A percentile compares a stretch with the other conserved stretches of the same genome.
phyloP scores from a whole-genome alignment of 1,139 yeast species.

The Geotrichum aggregatum region DNA sequence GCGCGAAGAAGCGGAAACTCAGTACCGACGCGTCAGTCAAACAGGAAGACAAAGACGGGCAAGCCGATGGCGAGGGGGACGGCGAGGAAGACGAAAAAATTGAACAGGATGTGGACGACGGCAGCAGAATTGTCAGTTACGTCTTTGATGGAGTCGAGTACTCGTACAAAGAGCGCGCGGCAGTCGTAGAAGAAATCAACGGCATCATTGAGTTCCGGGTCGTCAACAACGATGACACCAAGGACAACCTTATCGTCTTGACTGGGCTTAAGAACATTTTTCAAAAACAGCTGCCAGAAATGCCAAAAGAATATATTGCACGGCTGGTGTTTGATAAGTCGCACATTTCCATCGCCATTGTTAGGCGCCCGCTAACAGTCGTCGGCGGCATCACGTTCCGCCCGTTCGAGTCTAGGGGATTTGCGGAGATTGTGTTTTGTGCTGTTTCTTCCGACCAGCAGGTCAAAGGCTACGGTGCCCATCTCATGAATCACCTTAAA shows the following conservation, averaged over 20 bases:
- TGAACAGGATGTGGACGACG: slow-evolving; percentile 28
- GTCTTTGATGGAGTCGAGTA: slow-evolving; percentile 76
- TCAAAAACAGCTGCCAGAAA: slow-evolving; percentile 94
- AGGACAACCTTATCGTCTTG: slow-evolving; percentile 81
- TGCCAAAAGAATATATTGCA: slow-evolving; percentile 97
- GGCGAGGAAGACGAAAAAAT: slow-evolving; percentile 28
- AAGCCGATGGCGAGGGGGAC: slow-evolving; percentile 35
- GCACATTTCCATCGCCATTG: slow-evolving; percentile 93
- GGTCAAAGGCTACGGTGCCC: slow-evolving; percentile 98
- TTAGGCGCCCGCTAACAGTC: slow-evolving; percentile 85
- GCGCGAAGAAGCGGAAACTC: slow-evolving; percentile 20
- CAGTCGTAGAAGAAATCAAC: slow-evolving; percentile 87
- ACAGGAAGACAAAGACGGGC: slow-evolving; percentile 34
- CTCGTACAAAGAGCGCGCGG: slow-evolving; percentile 85
- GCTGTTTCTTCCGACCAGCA: slow-evolving; percentile 97
- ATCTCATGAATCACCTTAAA: slow-evolving; percentile 92
- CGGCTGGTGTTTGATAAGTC: slow-evolving; percentile 90
- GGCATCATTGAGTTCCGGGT: slow-evolving; percentile 92
- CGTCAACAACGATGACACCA: slow-evolving; percentile 87
- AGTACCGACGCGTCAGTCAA: slow-evolving; percentile 28
- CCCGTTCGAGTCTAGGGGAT: slow-evolving; percentile 83
- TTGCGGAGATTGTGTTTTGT: slow-evolving; percentile 97
- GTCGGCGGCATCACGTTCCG: slow-evolving; percentile 97
- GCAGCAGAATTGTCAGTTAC: slow-evolving; percentile 44
- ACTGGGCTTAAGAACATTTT: slow-evolving; percentile 94